Percentiles rank a stretch among this genome's conserved stretches.
Evolutionary conservation across 208 protist genomes (phyloP).

Genomic region (Naegleria gruberi): DNA sequence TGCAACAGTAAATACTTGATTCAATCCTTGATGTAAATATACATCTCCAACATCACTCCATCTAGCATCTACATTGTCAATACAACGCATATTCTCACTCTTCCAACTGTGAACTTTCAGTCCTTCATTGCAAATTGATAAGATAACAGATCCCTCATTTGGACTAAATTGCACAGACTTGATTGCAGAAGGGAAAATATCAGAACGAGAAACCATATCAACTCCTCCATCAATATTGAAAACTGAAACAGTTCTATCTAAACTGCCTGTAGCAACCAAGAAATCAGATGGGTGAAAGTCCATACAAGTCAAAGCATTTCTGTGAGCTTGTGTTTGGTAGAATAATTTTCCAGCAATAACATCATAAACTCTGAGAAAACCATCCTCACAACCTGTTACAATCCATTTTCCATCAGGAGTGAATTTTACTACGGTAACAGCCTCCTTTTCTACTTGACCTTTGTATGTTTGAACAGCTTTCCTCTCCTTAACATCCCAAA

Average conservation of each 20-base stretch:
- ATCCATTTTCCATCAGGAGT: slow-evolving; percentile 49
- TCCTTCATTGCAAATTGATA: background rate
- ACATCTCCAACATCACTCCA: background rate
- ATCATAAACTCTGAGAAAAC: slow-evolving; percentile 44
- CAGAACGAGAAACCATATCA: background rate
- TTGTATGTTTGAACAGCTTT: slow-evolving; percentile 35
- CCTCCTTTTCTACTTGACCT: slow-evolving; percentile 34
- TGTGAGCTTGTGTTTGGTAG: slow-evolving; percentile 25
- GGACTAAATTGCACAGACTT: background rate
- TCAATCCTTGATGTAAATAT: background rate
- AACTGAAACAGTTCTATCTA: slow-evolving; percentile 41
- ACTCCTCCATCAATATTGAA: slow-evolving; percentile 36
- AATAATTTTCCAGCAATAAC: slow-evolving; percentile 44
- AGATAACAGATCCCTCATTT: background rate
- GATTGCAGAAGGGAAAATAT: background rate
- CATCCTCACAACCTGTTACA: slow-evolving; percentile 32
- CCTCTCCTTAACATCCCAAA: slow-evolving; percentile 46
- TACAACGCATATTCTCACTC: background rate
- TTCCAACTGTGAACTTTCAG: background rate
- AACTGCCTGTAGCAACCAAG: slow-evolving; percentile 37
- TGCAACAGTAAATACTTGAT: background rate
- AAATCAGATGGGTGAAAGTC: slow-evolving; percentile 52
- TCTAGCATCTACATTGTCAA: background rate
- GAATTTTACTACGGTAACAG: slow-evolving; percentile 39
- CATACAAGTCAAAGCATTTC: slow-evolving; percentile 29